Conservation (phyloP, 176 grass and related monocot species). For the Zizania latifolia region DNA sequence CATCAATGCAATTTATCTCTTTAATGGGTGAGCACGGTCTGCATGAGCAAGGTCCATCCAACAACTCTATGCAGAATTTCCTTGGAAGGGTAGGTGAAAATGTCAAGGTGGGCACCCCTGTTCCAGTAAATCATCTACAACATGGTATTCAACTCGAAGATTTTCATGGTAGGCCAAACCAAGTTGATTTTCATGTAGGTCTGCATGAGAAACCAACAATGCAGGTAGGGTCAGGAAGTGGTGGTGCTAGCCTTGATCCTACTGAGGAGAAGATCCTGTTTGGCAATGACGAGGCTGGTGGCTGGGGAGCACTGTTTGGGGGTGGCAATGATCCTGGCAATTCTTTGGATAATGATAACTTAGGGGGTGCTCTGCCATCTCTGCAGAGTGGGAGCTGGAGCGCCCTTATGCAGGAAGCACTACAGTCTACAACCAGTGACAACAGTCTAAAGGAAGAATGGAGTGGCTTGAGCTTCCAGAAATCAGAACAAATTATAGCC, state of each 20-base stretch:
- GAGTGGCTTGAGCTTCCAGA: slow-evolving; percentile 69
- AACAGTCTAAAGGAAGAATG: slow-evolving; percentile 75
- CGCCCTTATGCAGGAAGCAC: slow-evolving; percentile 92
- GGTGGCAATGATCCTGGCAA: slow-evolving; percentile 45
- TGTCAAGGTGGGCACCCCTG: slow-evolving; percentile 45
- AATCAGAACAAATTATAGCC: slow-evolving; percentile 41
- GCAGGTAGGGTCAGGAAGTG: slow-evolving; percentile 46
- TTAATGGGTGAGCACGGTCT: slow-evolving; percentile 43
- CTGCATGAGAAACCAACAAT: slow-evolving; percentile 49
- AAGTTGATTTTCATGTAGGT: slow-evolving; percentile 38
- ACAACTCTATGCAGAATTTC: slow-evolving; percentile 61
- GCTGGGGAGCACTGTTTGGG: slow-evolving; percentile 74
- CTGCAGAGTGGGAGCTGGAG: slow-evolving; percentile 90
- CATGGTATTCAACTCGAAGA: slow-evolving; percentile 50
- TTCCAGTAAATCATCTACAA: slow-evolving; percentile 50
- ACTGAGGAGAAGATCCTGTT: slow-evolving; percentile 89
- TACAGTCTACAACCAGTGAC: slow-evolving; percentile 76
- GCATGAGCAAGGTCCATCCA: slow-evolving; percentile 37
- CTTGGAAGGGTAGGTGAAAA: slow-evolving; percentile 53
- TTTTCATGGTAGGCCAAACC: slow-evolving; percentile 49
- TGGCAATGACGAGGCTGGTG: slow-evolving; percentile 60
- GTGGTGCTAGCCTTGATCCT: slow-evolving; percentile 73
- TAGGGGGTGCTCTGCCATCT: slow-evolving; percentile 59
- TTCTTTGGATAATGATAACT: slow-evolving; percentile 52
- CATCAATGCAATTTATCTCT: slow-evolving; percentile 47